These are phyloP conservation scores for Austroboletus eburneus DNA, from an alignment of 768 basidiomycete species.

Conservation along the genomic window DNA sequence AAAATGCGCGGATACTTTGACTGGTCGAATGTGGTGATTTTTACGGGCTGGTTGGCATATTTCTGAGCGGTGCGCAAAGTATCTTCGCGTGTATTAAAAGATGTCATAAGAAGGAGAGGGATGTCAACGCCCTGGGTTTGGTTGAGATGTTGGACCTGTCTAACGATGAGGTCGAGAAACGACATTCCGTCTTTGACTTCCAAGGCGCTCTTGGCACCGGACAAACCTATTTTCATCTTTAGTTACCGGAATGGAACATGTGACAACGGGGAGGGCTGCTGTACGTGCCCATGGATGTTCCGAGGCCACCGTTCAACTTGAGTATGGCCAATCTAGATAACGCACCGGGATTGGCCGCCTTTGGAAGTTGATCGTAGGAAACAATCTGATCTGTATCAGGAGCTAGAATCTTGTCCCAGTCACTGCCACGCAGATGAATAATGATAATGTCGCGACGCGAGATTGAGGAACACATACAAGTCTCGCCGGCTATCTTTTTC, in stretches of 20 bases:
- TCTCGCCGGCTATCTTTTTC: slow-evolving; percentile 59
- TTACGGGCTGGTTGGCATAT: slow-evolving; percentile 74
- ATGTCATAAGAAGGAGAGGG: slow-evolving; percentile 78
- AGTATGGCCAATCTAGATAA: slow-evolving; percentile 76
- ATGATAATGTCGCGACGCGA: no score
- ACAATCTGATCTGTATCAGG: slow-evolving; percentile 63
- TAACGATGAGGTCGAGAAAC: slow-evolving; percentile 62
- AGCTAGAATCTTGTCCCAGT: slow-evolving; percentile 50
- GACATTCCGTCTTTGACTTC: slow-evolving; percentile 73
- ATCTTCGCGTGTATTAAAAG: slow-evolving; percentile 78
- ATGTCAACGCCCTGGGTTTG: slow-evolving; percentile 58
- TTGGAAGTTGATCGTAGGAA: slow-evolving; percentile 48
- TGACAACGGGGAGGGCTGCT: neutral
- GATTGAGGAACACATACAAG: slow-evolving; percentile 46
- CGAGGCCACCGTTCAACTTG: slow-evolving; percentile 75
- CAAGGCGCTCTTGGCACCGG: slow-evolving; percentile 65
- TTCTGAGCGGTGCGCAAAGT: slow-evolving; percentile 76
- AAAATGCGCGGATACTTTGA: slow-evolving; percentile 71
- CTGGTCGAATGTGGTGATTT: slow-evolving; percentile 69
- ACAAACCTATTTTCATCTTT: slow-evolving; percentile 42
- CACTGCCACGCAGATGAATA: slow-evolving; percentile 20
- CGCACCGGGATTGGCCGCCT: slow-evolving; percentile 48
- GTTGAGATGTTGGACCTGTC: slow-evolving; percentile 69
- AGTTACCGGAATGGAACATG: neutral
- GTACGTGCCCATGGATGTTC: slow-evolving; percentile 60